Conservation (phyloP, 2,329 filamentous ascomycete genomes). For the Xylaria sp. region DNA sequence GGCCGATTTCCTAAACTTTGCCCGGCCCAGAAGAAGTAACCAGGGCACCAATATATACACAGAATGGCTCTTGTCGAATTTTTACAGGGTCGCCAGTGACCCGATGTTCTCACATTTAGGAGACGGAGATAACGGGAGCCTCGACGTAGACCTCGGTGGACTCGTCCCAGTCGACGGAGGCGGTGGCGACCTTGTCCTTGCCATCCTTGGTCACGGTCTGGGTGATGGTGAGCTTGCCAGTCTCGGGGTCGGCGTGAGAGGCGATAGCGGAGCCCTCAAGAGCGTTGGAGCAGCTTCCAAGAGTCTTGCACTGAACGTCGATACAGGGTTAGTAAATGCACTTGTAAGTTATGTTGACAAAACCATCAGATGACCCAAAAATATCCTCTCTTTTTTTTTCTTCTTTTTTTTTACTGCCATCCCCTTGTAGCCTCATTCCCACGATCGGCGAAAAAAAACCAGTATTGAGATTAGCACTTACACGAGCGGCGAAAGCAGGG, state of each 20-base stretch:
- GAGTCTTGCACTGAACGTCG: conserved; percentile 12
- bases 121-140: conserved; percentile 1
- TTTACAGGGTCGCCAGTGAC: not conserved
- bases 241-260: not conserved
- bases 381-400: too few relatives aligned
- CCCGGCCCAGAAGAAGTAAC: not conserved
- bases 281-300: conserved; percentile 5
- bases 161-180: conserved; percentile 14
- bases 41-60: conserved; percentile 21
- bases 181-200: not conserved
- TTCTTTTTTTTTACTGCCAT: too few relatives aligned
- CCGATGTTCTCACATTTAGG: not conserved
- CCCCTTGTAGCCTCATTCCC: not conserved
- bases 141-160: conserved; percentile 10
- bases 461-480: not conserved
- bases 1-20: not conserved
- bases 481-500: conserved; percentile 18
- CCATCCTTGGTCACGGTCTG: conserved; percentile 3
- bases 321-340: not conserved
- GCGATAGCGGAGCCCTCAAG: conserved; percentile 3
- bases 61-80: conserved; percentile 13
- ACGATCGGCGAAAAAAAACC: not conserved
- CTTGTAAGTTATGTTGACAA: too few relatives aligned
- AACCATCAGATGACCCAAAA: too few relatives aligned
- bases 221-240: conserved; percentile 9